Percentiles rank a stretch among this genome's conserved stretches.
These are phyloP conservation scores for Carallia brachiata DNA, from an alignment of 345 rosid species.

Conservation along the genomic window DNA sequence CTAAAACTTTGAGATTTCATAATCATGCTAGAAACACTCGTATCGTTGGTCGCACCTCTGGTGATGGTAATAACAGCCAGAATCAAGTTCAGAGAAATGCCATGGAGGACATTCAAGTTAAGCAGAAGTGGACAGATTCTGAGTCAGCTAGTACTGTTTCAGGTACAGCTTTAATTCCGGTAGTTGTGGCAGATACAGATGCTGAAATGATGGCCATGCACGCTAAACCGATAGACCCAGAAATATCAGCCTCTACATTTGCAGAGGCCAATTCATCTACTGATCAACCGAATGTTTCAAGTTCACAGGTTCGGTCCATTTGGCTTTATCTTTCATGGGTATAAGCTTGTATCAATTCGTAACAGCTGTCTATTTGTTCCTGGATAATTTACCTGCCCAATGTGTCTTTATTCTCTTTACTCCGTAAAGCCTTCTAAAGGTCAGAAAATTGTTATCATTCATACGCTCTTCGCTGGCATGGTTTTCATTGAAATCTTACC, in stretches of 20 bases:
- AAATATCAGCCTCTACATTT: conserved; percentile 36
- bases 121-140: conserved; percentile 38
- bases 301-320: conserved; percentile 29
- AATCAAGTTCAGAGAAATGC: conserved; percentile 28
- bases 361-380: neutral
- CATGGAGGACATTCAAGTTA: conserved; percentile 27
- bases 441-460: conserved; percentile 2
- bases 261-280: conserved; percentile 29
- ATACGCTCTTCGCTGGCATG: neutral
- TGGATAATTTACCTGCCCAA: neutral
- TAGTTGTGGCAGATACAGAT: conserved; percentile 33
- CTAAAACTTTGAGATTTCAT: conserved; percentile 42
- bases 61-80: conserved; percentile 30
- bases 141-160: conserved; percentile 30
- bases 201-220: conserved; percentile 29
- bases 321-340: conserved; percentile 5
- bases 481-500: neutral
- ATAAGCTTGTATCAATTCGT: neutral
- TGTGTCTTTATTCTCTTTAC: neutral
- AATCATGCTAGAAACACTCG: conserved; percentile 28
- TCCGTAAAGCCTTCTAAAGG: neutral
- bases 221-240: conserved; percentile 34
- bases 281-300: conserved; percentile 29
- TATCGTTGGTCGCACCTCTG: conserved; percentile 21
- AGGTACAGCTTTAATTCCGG: conserved; percentile 38